These are phyloP conservation scores for Scytalidium sp. DNA, from an alignment of 2,329 filamentous ascomycete species.

Conservation along the genomic window DNA sequence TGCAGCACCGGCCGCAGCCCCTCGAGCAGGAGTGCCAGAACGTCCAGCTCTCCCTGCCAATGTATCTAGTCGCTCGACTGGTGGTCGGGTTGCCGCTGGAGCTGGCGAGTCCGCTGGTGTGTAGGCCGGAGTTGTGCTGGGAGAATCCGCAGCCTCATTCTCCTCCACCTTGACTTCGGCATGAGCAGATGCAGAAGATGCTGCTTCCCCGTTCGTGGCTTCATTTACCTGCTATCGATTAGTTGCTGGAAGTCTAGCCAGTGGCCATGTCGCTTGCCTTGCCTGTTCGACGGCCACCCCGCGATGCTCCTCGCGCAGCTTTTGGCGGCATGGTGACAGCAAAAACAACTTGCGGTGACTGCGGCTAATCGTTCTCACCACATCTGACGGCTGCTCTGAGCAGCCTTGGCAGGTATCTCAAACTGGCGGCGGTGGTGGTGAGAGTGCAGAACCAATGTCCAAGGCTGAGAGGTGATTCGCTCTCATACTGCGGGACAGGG, in stretches of 20 bases:
- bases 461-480: not conserved
- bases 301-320: slow-evolving; percentile 12
- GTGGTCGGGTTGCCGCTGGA: slow-evolving; percentile 19
- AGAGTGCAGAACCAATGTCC: not conserved
- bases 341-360: not conserved
- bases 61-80: slow-evolving; percentile 1
- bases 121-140: slow-evolving; percentile 24
- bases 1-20: slow-evolving; percentile 1
- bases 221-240: not conserved
- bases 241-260: not conserved
- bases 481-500: not conserved
- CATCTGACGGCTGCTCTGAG: not conserved
- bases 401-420: too few relatives aligned
- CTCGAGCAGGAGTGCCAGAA: not conserved
- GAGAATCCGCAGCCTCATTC: slow-evolving; percentile 11
- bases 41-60: not conserved
- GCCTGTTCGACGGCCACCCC: slow-evolving; percentile 11
- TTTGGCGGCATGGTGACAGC: slow-evolving; percentile 23
- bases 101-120: slow-evolving; percentile 26
- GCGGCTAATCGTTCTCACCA: not conserved
- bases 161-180: not conserved
- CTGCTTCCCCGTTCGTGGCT: not conserved
- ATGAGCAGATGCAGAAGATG: slow-evolving; percentile 4
- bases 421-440: too few relatives aligned
- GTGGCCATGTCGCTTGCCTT: not conserved